Base-by-base conservation (phyloP, 129 eudicot species). In the Tagetes patula region DNA sequence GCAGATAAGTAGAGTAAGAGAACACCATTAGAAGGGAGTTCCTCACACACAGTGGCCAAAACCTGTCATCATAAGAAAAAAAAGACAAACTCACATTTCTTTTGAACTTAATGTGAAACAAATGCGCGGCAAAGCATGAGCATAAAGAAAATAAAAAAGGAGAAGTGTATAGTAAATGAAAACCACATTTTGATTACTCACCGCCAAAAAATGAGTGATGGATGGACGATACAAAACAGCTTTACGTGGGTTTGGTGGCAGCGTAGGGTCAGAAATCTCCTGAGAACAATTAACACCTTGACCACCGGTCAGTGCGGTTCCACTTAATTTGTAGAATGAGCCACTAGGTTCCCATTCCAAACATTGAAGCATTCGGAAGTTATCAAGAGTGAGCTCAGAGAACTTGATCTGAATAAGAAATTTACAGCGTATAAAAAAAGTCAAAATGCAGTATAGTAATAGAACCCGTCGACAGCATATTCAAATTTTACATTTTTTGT, bases 331-430 rank as follows among this genome's bases (percentile, higher is more conserved):
- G 80, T 93, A 89, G 64, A 93, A 89, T 37, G 90, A 86, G 46
- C 98, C 98, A 82, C 95, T 84, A 6, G 98, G 96, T 86, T 93
- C 96, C 98, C 98, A 93, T 71, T 93, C 98, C 80, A 93, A 87
- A 79, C 86, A 78, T 49, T 93, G 98, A 84, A 93, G 92, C 95
- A 93, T 93, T 79, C 96, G 77, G 74, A 87, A 93, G 78, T 81
- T 87, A 76, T 93, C 96, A 71, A 93, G 82, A 46, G 98, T 89
- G 71, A 93, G 82, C 85, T 93, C 98, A 2, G 98, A 89, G 79
- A 85, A 89, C 73, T 93, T 93, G 56, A 89, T 87, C 97, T 92
- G 87, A 73, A 60, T 64, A 68, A 50, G 1, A 70, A 58, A 72
- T 53, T 43, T 55, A 39, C 33, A 75, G 43, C 10, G 43, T 38